Evolutionary conservation across 345 rosid genomes (phyloP).

Genomic region (Brassica nigra): DNA sequence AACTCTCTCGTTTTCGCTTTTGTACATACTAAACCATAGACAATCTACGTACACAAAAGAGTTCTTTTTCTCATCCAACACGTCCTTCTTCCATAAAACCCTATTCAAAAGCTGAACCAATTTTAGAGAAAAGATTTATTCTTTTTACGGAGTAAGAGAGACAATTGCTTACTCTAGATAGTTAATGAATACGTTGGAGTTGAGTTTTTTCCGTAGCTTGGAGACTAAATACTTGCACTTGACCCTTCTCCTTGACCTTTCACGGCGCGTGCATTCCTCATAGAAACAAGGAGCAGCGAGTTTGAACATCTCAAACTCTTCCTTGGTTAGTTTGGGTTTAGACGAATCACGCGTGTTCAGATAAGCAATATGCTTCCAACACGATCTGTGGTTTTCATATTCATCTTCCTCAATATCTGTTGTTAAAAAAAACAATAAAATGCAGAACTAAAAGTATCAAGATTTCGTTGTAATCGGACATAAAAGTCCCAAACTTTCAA

Average conservation of each 20-base stretch:
- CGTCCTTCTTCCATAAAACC: conserved; percentile 53
- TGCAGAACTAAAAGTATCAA: neutral
- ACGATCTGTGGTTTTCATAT: conserved; percentile 55
- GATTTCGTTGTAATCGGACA: neutral
- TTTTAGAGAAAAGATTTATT: neutral
- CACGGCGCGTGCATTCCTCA: conserved; percentile 45
- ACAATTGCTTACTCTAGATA: conserved; percentile 55
- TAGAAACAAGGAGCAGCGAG: conserved; percentile 50
- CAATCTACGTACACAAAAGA: conserved; percentile 53
- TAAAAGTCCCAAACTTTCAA: neutral
- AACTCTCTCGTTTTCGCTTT: conserved; percentile 33
- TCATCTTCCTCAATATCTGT: conserved; percentile 25
- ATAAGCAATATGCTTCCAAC: conserved; percentile 64
- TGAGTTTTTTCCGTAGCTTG: conserved; percentile 44
- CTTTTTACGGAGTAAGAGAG: neutral
- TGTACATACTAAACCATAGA: conserved; percentile 63
- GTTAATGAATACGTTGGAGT: conserved; percentile 34
- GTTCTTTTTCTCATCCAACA: conserved; percentile 49
- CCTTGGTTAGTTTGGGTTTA: conserved; percentile 35
- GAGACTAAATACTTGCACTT: conserved; percentile 40
- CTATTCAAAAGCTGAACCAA: conserved; percentile 42
- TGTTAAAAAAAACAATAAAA: too few relatives aligned
- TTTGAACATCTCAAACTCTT: conserved; percentile 26
- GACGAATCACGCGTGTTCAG: conserved; percentile 16
- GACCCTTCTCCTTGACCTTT: conserved; percentile 47